Evolutionary conservation across 1,284 basidiomycete genomes (phyloP).

Genomic region (Sporisorium scitamineum): DNA sequence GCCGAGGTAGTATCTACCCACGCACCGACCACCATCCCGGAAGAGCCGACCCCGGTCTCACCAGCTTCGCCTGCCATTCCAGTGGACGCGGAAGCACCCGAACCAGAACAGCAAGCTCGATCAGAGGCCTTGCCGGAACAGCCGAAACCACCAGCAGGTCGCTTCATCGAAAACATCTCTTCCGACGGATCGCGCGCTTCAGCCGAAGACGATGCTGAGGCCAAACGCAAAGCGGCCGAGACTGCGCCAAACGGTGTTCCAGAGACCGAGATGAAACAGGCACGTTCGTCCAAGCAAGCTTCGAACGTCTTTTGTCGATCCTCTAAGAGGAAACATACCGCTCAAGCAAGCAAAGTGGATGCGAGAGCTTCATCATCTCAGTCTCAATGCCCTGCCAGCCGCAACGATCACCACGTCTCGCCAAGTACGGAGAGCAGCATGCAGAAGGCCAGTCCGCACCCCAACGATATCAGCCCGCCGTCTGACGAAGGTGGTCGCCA

Average conservation of each 20-base stretch:
- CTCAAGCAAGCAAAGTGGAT: background rate
- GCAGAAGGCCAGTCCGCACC: conserved; percentile 21
- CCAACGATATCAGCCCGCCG: conserved; percentile 18
- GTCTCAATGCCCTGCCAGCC: background rate
- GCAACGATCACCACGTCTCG: conserved; percentile 1
- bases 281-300: background rate
- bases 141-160: conserved; percentile 17
- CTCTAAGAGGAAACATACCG: conserved; percentile 11
- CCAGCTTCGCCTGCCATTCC: conserved; percentile 19
- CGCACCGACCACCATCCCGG: conserved; percentile 37
- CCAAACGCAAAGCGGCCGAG: background rate
- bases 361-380: conserved; percentile 1
- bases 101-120: background rate
- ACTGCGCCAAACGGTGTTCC: conserved; percentile 1
- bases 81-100: background rate
- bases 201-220: conserved; percentile 21
- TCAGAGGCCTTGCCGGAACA: background rate
- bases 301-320: conserved; percentile 17
- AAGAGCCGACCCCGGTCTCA: conserved; percentile 31
- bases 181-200: conserved; percentile 41
- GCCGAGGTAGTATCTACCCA: conserved; percentile 15
- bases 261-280: conserved; percentile 17
- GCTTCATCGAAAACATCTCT: conserved; percentile 46
- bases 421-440: conserved; percentile 26
- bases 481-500: conserved; percentile 15